Evolutionary conservation across 2,329 filamentous ascomycete genomes (phyloP).

Genomic region (Geosmithia flava): DNA sequence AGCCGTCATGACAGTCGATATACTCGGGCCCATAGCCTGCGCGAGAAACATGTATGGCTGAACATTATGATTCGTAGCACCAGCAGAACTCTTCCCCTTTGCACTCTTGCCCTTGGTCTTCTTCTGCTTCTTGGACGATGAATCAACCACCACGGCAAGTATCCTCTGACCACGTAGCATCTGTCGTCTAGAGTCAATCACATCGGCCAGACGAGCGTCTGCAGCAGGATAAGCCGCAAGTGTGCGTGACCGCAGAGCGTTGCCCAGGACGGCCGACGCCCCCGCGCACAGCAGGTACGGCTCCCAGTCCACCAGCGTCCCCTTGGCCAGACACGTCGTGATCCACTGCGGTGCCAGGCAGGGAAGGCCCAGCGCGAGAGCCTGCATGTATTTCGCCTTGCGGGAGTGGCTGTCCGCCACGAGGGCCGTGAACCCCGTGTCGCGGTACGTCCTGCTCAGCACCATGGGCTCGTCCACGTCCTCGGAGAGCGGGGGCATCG

Average conservation of each 20-base stretch:
- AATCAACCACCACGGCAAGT: constrained; percentile 57
- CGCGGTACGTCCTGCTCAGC: constrained; percentile 37
- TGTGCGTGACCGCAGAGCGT: constrained; percentile 63
- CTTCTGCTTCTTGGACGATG: background rate
- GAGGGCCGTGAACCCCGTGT: constrained; percentile 67
- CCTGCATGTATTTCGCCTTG: constrained; percentile 88
- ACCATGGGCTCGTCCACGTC: constrained; percentile 26
- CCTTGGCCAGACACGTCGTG: constrained; percentile 52
- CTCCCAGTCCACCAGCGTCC: constrained; percentile 57
- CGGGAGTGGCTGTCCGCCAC: constrained; percentile 80
- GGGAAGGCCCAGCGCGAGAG: constrained; percentile 77
- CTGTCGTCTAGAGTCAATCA: constrained; percentile 47
- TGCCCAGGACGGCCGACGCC: constrained; percentile 62
- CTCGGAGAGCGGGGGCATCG: constrained; percentile 2
- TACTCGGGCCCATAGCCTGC: constrained; percentile 60
- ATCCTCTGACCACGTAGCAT: constrained; percentile 54
- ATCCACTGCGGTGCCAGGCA: constrained; percentile 79
- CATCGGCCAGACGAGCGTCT: constrained; percentile 41
- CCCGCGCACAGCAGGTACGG: constrained; percentile 80
- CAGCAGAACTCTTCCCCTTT: too few species aligned
- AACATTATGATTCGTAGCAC: too few species aligned
- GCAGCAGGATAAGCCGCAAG: constrained; percentile 48
- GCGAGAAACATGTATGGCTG: constrained; percentile 72
- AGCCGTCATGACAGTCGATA: constrained; percentile 54
- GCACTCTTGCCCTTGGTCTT: background rate